Base-by-base conservation (phyloP, 441 rosid genomes). In the Theobroma grandiflorum region DNA sequence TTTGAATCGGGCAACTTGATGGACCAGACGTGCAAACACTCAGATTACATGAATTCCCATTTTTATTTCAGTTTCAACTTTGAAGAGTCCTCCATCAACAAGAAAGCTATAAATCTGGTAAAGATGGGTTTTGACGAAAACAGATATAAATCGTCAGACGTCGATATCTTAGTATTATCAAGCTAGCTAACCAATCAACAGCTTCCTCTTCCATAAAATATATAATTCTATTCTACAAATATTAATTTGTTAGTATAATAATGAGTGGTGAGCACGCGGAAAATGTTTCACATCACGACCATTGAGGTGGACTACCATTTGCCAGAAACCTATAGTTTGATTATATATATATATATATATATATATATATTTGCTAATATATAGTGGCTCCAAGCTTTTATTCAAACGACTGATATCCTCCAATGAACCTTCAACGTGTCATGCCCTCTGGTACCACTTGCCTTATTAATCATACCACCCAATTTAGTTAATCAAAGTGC, bases 241-340 rank as follows among this genome's bases (percentile, higher is more conserved):
- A 8, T 75, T 8, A n/a, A n/a, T n/a, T 12, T 59, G 8, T 40
- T 16, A 31, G 3, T 43, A 35, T 22, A 12, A 74, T 38, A 69
- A 43, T 35, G 7, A 80, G 72, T 77, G 78, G 72, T 1, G 9
- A 75, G 69, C 61, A 69, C 85, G 53, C 82, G 80, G 74, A 69
- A 68, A 82, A 81, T 71, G 65, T 71, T 81, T 62, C 6, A 75
- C 31, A 65, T 57, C 3, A 22, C n/a, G 1, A 8, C 12, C 14
- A 10, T 35, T 35, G 49, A 55, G 42, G 50, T 55, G 58, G 16
- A 58, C 14, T 8, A 45, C 7, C n/a, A 68, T 81, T 81, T 57
- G 71, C 71, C 43, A 26, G 65, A 76, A 76, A 75, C 72, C 58
- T 12, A 72, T 42, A 42, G 45, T 4, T 8, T 42, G 8, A 8